A percentile compares a stretch with the other conserved stretches of the same genome.
Evolutionary conservation across 441 rosid species (phyloP).

Genomic region (Adansonia grandidieri): DNA sequence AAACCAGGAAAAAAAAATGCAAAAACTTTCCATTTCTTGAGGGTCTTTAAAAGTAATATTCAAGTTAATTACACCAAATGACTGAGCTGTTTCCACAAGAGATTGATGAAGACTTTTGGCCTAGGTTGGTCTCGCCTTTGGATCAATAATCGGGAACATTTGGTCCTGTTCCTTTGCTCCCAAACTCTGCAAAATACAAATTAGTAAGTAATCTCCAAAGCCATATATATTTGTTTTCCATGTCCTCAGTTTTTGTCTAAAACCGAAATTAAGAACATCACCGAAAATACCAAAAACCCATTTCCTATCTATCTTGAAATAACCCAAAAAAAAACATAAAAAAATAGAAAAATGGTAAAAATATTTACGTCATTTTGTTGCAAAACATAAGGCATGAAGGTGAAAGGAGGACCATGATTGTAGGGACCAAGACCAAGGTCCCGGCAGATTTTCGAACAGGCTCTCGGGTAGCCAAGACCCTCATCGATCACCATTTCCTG

Average conservation of each 20-base stretch:
- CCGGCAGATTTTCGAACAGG: constrained; percentile 69
- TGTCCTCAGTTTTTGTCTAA: neutral
- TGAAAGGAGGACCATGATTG: constrained; percentile 71
- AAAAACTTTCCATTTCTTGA: neutral
- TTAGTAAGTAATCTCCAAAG: neutral
- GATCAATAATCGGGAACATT: constrained; percentile 71
- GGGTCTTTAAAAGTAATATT: neutral
- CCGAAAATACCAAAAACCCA: constrained; percentile 1
- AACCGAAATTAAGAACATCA: neutral
- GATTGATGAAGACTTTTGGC: constrained; percentile 66
- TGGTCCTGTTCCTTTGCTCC: constrained; percentile 56
- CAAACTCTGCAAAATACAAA: constrained; percentile 41
- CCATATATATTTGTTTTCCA: neutral
- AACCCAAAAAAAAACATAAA: neutral
- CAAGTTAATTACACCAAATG: constrained; percentile 66
- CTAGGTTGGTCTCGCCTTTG: constrained; percentile 72
- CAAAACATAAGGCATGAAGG: constrained; percentile 60
- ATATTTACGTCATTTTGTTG: constrained; percentile 60
- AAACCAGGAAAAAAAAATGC: neutral
- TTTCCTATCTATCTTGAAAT: neutral
- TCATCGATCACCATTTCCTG: constrained; percentile 63
- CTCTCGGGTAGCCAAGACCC: constrained; percentile 73
- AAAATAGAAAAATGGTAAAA: neutral
- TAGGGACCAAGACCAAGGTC: constrained; percentile 45
- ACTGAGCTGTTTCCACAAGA: constrained; percentile 86